Evolutionary conservation across 768 basidiomycete species (phyloP), one percentile per base, ranked within the genome.

Genomic region (Serpula lacrymans): DNA sequence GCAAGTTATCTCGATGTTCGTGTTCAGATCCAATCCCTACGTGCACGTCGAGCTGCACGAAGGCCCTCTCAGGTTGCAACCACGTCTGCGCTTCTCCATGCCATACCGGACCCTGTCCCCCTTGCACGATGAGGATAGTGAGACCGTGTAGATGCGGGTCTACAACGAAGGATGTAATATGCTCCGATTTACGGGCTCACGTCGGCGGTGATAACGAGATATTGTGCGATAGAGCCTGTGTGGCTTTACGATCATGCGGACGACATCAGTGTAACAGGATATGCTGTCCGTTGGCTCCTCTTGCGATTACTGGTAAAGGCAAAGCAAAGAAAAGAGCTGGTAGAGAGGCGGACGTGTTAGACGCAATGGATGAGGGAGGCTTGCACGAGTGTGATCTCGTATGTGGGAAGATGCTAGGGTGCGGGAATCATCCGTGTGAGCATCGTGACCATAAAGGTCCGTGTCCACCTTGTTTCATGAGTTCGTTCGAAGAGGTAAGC

Each of bases 401-500:
- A 1, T 95, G 92, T 47, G 82, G 79, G 11, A 88, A 84, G 57
- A 51, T 71, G 50, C 69, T 94, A 20, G 64, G 60, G 34, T 91
- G 91, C 48, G 89, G 89, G 1, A 77, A 84, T 35, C 91, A 94
- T 57, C 67, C 60, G 5, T 99, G 95, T 57, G 80, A 85, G 45
- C 72, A 74, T 52, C 68, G 71, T 28, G 95, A 98, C 57, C 95
- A 99, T 60, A 77, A 70, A 43, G 90, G 91, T 0, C 63, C 74
- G 0, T 99, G 96, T 58, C 81, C 77, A 1, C 74, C 82, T 16
- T 99, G 96, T 62, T 67, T 95, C 37, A 75, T 82, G 58, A 91
- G 91, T 32, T 84, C 84, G 1, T 99, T 94, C 51, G 93, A 97
- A 29, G 96, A 99, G 79, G 84, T 84, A 47, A 22, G 75, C n/a